Percentiles rank a stretch among this genome's conserved stretches.
Conservation (phyloP, 805 yeast genomes). For the Candida xyloterini region DNA sequence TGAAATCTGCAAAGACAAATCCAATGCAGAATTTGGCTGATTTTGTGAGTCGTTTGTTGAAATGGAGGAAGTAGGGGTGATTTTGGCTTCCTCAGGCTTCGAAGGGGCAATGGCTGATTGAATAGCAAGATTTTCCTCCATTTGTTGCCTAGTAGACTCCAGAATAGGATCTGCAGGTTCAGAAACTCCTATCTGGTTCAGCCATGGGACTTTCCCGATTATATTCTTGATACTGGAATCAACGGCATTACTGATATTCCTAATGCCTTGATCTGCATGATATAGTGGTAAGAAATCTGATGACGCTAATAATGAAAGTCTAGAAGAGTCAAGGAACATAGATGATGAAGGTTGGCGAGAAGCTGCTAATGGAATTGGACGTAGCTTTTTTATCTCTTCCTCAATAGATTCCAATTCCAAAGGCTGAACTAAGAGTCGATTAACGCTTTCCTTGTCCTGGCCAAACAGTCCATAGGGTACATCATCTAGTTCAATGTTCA, state of each 20-base stretch:
- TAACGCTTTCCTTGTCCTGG: not conserved
- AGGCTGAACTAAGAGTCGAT: conserved; percentile 19
- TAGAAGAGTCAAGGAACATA: conserved; percentile 11
- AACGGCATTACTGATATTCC: conserved; percentile 34
- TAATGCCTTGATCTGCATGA: conserved; percentile 36
- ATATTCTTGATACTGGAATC: conserved; percentile 34
- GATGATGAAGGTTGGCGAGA: conserved; percentile 7
- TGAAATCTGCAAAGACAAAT: conserved; percentile 10
- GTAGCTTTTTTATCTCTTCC: conserved; percentile 21
- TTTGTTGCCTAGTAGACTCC: conserved; percentile 27
- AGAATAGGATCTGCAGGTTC: conserved; percentile 18
- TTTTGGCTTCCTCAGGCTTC: conserved; percentile 17
- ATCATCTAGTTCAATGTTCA: conserved; percentile 23
- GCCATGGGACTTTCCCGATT: conserved; percentile 34
- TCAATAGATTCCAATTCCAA: conserved; percentile 28
- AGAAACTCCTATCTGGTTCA: conserved; percentile 13
- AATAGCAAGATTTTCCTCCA: conserved; percentile 31
- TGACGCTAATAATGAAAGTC: conserved; percentile 9
- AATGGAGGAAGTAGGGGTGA: conserved; percentile 32
- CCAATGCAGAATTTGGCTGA: conserved; percentile 11
- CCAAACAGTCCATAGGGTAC: conserved; percentile 5
- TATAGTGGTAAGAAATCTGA: conserved; percentile 28
- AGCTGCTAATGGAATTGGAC: conserved; percentile 4
- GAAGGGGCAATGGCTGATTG: conserved; percentile 9
- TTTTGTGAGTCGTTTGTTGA: conserved; percentile 23